Percentiles rank a stretch among this genome's conserved stretches.
Conservation (phyloP, 306 rosid species). For the Pyrus betulifolia region DNA sequence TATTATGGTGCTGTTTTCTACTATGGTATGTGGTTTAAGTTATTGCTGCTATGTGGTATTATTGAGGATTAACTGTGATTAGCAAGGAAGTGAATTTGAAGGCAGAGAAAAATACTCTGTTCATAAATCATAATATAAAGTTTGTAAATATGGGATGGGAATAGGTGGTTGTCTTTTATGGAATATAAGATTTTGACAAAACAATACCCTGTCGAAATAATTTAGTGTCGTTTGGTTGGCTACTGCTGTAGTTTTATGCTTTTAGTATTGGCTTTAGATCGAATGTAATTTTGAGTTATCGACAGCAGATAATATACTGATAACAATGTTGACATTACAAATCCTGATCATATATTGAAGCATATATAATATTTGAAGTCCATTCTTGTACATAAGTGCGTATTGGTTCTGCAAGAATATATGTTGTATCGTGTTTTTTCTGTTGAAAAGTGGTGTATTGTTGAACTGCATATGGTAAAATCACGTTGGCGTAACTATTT, state of each 20-base stretch:
- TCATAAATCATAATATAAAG: neutral
- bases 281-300: neutral
- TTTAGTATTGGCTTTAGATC: neutral
- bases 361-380: neutral
- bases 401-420: neutral
- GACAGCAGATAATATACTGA: neutral
- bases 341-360: neutral
- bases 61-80: neutral
- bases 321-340: neutral
- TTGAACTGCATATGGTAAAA: neutral
- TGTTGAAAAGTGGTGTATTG: neutral
- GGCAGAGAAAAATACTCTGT: neutral
- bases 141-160: neutral
- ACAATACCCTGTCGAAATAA: neutral
- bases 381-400: neutral
- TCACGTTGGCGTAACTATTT: neutral
- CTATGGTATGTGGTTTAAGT: neutral
- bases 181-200: neutral
- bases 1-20: neutral
- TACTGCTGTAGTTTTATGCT: neutral
- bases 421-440: neutral
- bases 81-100: neutral
- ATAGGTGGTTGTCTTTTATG: neutral
- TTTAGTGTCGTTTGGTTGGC: neutral
- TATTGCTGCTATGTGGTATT: neutral